Percentiles rank a stretch among this genome's conserved stretches.
phyloP scores from a whole-genome alignment of 805 yeast genomes.

The Ogataea neopini region DNA sequence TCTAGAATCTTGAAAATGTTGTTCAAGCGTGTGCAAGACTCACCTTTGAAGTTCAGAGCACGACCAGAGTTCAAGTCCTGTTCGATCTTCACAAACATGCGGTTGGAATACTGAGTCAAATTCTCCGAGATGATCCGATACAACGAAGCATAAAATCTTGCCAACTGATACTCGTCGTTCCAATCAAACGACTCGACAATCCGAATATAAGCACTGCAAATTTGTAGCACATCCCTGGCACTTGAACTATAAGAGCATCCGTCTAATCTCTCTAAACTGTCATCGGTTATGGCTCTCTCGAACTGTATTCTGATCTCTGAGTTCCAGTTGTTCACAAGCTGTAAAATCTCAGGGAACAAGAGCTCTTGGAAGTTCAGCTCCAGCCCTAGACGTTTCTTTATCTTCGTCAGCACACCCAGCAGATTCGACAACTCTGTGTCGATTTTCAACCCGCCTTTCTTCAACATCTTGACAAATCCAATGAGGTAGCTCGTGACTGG shows the following conservation, averaged over 20 bases:
- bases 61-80: constrained; percentile 20
- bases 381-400: constrained; percentile 22
- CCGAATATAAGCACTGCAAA: constrained; percentile 39
- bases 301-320: constrained; percentile 32
- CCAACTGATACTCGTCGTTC: constrained; percentile 62
- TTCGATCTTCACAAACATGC: constrained; percentile 25
- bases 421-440: constrained; percentile 16
- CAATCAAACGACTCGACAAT: constrained; percentile 65
- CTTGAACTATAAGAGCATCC: constrained; percentile 33
- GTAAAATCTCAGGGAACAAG: constrained; percentile 26
- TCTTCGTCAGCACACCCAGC: constrained; percentile 12
- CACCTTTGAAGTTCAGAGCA: constrained; percentile 21
- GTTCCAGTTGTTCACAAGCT: constrained; percentile 29
- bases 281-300: constrained; percentile 56
- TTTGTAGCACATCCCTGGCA: constrained; percentile 29
- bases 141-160: constrained; percentile 59
- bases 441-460: constrained; percentile 3
- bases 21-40: constrained; percentile 33
- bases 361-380: constrained; percentile 28
- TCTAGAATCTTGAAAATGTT: constrained; percentile 28
- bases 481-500: constrained; percentile 25
- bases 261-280: constrained; percentile 47
- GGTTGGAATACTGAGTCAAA: constrained; percentile 49
- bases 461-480: constrained; percentile 17
- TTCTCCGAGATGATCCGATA: constrained; percentile 66